phyloP scores from a whole-genome alignment of 257 asterid species.

The Przewalskia tangutica region DNA sequence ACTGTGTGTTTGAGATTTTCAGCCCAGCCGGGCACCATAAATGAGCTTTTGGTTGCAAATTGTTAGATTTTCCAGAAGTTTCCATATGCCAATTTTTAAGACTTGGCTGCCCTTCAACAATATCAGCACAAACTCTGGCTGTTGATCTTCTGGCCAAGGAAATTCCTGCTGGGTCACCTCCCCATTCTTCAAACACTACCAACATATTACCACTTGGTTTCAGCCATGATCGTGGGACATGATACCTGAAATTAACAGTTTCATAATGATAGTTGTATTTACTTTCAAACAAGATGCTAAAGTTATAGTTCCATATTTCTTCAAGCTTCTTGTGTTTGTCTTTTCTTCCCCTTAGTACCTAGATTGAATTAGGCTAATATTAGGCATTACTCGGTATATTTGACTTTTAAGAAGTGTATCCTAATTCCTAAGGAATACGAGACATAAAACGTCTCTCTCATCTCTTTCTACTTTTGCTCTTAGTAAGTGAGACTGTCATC shows the following conservation, averaged over 20 bases:
- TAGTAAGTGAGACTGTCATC: neutral
- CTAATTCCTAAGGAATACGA: neutral
- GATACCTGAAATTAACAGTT: slow-evolving; percentile 10
- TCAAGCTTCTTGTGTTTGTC: neutral
- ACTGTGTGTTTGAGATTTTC: slow-evolving; percentile 6
- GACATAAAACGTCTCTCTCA: neutral
- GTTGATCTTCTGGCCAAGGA: slow-evolving; percentile 13
- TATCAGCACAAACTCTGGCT: neutral
- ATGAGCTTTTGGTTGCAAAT: slow-evolving; percentile 5
- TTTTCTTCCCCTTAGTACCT: neutral
- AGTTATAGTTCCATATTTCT: neutral
- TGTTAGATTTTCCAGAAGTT: neutral
- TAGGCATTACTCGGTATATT: neutral
- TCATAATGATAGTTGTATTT: neutral
- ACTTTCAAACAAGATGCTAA: neutral
- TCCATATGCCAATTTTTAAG: neutral
- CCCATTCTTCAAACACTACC: slow-evolving; percentile 21
- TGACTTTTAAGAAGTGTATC: neutral
- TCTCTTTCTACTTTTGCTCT: neutral
- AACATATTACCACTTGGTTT: slow-evolving; percentile 14
- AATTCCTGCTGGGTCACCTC: slow-evolving; percentile 12
- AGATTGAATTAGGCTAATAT: neutral
- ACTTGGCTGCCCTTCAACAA: slow-evolving; percentile 3
- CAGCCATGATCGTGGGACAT: slow-evolving; percentile 20
- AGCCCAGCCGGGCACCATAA: neutral